Evolutionary conservation across 2,329 filamentous ascomycete genomes (phyloP).

Genomic region (Alternaria rosae): DNA sequence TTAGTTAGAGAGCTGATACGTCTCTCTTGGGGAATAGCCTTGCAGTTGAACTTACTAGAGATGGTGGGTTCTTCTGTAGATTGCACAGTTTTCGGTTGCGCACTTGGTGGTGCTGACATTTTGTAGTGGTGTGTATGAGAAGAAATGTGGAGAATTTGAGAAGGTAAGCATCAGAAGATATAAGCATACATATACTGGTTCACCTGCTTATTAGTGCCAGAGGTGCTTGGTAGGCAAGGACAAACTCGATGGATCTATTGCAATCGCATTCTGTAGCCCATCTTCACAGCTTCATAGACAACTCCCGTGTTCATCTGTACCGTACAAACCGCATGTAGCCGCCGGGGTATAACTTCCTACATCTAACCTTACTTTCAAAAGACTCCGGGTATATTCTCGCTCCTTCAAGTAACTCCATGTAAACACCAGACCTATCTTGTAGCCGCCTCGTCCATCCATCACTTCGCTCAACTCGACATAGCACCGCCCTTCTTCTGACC

Average conservation of each 20-base stretch:
- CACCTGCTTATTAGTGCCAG: background rate
- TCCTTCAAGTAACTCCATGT: background rate
- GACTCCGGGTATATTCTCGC: background rate
- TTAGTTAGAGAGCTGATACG: background rate
- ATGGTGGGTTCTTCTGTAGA: background rate
- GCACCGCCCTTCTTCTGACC: background rate
- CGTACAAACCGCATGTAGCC: background rate
- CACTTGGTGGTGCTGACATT: background rate
- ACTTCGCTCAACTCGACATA: background rate
- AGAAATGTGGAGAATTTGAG: background rate
- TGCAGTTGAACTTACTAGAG: background rate
- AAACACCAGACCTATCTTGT: too few relatives aligned
- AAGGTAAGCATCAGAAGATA: background rate
- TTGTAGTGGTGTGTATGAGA: rapidly evolving
- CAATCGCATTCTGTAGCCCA: rapidly evolving
- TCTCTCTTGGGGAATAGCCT: background rate
- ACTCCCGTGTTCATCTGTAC: background rate
- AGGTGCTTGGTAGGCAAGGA: background rate
- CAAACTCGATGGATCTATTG: background rate
- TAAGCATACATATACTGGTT: background rate
- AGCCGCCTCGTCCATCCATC: background rate
- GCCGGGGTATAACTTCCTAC: background rate
- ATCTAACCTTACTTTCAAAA: background rate
- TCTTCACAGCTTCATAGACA: background rate
- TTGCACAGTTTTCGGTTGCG: background rate